These are phyloP conservation scores for Tardiomyces digboiensis DNA, from an alignment of 1,139 yeast species.

Conservation along the genomic window DNA sequence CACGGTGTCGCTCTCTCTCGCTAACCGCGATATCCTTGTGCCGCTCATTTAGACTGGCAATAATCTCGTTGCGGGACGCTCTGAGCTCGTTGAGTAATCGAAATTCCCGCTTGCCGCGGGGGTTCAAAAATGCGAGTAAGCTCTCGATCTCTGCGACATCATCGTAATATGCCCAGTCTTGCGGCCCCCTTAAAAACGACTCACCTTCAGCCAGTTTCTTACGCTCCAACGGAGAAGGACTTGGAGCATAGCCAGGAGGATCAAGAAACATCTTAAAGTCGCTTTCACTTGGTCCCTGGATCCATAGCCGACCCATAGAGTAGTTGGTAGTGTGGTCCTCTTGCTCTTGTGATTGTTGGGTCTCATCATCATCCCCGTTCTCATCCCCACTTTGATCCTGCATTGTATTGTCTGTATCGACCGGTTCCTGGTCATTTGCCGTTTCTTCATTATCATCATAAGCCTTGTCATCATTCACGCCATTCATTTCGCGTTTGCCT, in stretches of 20 bases:
- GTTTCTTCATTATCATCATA: conserved; percentile 7
- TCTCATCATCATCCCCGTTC: conserved; percentile 29
- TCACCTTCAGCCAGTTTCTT: conserved; percentile 63
- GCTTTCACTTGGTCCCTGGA: conserved; percentile 79
- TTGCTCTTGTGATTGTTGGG: conserved; percentile 29
- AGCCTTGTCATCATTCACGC: conserved; percentile 1
- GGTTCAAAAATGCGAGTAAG: conserved; percentile 61
- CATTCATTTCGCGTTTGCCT: conserved; percentile 1
- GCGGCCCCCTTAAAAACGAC: conserved; percentile 40
- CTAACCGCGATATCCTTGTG: conserved; percentile 27
- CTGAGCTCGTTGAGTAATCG: conserved; percentile 53
- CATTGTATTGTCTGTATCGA: no score
- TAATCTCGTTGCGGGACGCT: conserved; percentile 38
- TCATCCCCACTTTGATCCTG: no score
- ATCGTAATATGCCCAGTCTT: conserved; percentile 68
- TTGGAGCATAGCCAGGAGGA: neutral
- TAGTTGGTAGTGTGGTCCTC: conserved; percentile 44
- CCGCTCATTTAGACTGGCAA: conserved; percentile 51
- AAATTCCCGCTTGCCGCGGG: conserved; percentile 70
- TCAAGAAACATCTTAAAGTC: conserved; percentile 42
- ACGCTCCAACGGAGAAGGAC: conserved; percentile 33
- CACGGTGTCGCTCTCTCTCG: conserved; percentile 8
- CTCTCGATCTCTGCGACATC: conserved; percentile 45
- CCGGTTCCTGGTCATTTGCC: conserved; percentile 15
- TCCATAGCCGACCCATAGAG: conserved; percentile 83